These are phyloP conservation scores for Verticillium alfalfae DNA, from an alignment of 2,329 filamentous ascomycete species.

Conservation along the genomic window DNA sequence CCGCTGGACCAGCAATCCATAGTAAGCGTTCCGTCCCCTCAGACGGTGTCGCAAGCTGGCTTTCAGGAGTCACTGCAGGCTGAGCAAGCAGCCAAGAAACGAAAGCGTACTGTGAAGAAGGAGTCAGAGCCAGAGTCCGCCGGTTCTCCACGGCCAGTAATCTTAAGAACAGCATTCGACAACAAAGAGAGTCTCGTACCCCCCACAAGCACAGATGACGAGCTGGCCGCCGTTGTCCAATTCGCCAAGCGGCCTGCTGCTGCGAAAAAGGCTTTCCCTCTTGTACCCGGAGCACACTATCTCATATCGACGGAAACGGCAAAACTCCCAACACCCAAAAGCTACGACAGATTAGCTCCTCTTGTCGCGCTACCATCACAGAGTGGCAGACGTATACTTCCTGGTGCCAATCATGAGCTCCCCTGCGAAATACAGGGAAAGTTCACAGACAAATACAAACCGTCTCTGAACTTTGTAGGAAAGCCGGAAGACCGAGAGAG, in stretches of 20 bases:
- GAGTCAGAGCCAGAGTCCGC: conserved; percentile 25
- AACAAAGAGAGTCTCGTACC: neutral
- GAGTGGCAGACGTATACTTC: conserved; percentile 30
- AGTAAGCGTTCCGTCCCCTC: neutral
- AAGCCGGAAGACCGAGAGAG: conserved; percentile 31
- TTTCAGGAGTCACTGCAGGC: neutral
- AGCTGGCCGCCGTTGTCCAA: conserved; percentile 23
- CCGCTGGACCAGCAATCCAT: neutral
- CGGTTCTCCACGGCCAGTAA: neutral
- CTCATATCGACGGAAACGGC: conserved; percentile 29
- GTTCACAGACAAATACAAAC: conserved; percentile 34
- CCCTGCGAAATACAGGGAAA: conserved; percentile 38
- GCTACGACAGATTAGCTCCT: conserved; percentile 37
- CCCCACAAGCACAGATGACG: conserved; percentile 11
- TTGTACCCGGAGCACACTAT: conserved; percentile 31
- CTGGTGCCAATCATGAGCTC: conserved; percentile 29
- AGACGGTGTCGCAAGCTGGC: neutral
- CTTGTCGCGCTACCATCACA: conserved; percentile 33
- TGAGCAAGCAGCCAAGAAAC: conserved; percentile 29
- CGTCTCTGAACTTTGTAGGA: conserved; percentile 29
- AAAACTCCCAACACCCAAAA: conserved; percentile 37
- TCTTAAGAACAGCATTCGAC: neutral
- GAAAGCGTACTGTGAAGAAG: conserved; percentile 28
- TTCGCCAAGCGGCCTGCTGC: conserved; percentile 30
- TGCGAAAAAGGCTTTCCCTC: conserved; percentile 29